Percentiles rank a stretch among this genome's conserved stretches.
These are phyloP conservation scores for Ophiostoma tasmaniense DNA, from an alignment of 2,329 filamentous ascomycete genomes.

Conservation along the genomic window DNA sequence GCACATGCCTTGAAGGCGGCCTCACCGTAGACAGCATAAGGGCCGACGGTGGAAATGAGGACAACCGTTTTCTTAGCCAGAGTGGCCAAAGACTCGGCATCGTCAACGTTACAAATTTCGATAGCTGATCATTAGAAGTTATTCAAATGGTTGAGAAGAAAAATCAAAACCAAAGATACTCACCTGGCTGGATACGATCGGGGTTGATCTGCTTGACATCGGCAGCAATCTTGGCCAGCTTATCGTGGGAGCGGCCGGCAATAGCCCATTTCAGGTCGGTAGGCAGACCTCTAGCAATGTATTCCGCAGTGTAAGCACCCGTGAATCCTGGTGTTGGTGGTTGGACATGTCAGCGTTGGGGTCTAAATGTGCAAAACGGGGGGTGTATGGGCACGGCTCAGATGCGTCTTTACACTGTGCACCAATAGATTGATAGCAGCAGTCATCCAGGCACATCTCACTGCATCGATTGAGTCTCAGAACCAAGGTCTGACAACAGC, in stretches of 20 bases:
- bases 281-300: constrained; percentile 62
- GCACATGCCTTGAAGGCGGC: constrained; percentile 53
- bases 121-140: constrained; percentile 33
- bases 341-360: background rate
- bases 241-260: constrained; percentile 69
- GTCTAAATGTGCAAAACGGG: background rate
- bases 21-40: constrained; percentile 50
- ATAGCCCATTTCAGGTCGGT: constrained; percentile 81
- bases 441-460: background rate
- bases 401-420: background rate
- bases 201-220: constrained; percentile 59
- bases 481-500: background rate
- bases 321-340: constrained; percentile 63
- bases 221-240: constrained; percentile 60
- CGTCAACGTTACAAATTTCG: constrained; percentile 43
- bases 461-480: background rate
- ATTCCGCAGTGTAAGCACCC: constrained; percentile 65
- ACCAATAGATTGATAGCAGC: background rate
- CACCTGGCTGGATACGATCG: constrained; percentile 63
- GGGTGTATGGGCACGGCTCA: background rate
- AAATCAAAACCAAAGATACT: background rate
- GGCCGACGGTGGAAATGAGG: constrained; percentile 52
- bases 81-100: constrained; percentile 34
- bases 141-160: no score
- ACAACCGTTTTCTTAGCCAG: constrained; percentile 49